Base-by-base conservation (phyloP, 345 rosid genomes). In the Draba incana region DNA sequence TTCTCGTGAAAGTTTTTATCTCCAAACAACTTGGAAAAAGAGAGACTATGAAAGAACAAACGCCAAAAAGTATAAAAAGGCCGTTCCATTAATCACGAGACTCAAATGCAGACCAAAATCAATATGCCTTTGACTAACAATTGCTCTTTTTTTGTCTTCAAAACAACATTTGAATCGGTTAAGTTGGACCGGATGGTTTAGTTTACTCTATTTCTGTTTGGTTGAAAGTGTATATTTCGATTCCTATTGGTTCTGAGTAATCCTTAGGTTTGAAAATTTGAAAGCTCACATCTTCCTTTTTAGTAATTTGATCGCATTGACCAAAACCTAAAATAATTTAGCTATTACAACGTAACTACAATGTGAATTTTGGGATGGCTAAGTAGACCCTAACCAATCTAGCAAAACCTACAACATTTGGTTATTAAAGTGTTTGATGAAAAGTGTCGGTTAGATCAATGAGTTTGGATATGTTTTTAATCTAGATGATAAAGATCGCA, bases 11-110 rank as follows among this genome's bases (percentile, higher is more conserved):
- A 74, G 45, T 53, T 51, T 53, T 67, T 60, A 10, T 44, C 60
- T 74, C 78, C 73, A 5, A 67, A 53, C 73, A 35, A 61, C 69
- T 67, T 60, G 78, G 78, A 74, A 74, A 63, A 72, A 65, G 69
- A 70, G 47, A 43, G 57, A 68, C 64, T 20, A 68, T 47, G 72
- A 16, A 27, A 52, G n/a, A 4, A 42, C n/a, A 0, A 9, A 16
- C 0, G 8, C 8, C 14, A 39, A 3, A 15, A 2, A 1, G 2
- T 2, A 8, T 8, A 8, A 14, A 72, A 58, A 59, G 6, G 64
- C 45, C 45, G 68, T 66, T 74, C n/a, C 42, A 44, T 59, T 66
- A 52, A 20, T 66, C 72, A 74, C 77, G 68, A 44, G 62, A 66
- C 72, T 74, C 44, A 2, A 50, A 57, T 58, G 71, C 59, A 73